phyloP scores from a whole-genome alignment of 2,329 filamentous ascomycete species.

The Elsinoe necatrix region DNA sequence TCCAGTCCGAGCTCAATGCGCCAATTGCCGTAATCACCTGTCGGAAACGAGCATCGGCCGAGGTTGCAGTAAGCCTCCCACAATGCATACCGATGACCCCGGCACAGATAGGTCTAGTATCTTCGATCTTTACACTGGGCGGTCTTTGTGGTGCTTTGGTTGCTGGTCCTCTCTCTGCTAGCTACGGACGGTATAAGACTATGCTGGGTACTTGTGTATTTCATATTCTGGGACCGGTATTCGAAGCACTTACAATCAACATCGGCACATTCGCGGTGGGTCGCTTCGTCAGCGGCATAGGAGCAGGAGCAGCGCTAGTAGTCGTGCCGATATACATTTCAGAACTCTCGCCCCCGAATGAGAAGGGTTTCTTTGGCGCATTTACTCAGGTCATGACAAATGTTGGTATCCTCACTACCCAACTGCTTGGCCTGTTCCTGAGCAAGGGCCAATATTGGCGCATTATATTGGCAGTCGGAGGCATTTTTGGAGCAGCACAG shows the following conservation, averaged over 20 bases:
- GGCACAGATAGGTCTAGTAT: slow-evolving; percentile 73
- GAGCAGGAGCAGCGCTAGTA: slow-evolving; percentile 81
- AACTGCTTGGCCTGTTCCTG: slow-evolving; percentile 78
- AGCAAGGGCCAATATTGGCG: slow-evolving; percentile 76
- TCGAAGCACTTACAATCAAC: slow-evolving; percentile 63
- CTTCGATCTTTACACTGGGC: slow-evolving; percentile 84
- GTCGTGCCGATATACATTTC: slow-evolving; percentile 92
- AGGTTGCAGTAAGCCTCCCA: slow-evolving; percentile 37
- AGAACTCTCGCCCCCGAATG: slow-evolving; percentile 67
- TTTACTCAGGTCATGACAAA: slow-evolving; percentile 95
- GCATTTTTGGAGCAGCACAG: slow-evolving; percentile 59
- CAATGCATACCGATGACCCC: slow-evolving; percentile 85
- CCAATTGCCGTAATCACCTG: slow-evolving; percentile 92
- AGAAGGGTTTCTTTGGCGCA: slow-evolving; percentile 57
- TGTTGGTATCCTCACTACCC: slow-evolving; percentile 69
- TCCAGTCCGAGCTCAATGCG: slow-evolving; percentile 83
- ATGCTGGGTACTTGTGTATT: slow-evolving; percentile 72
- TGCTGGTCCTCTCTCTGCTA: slow-evolving; percentile 70
- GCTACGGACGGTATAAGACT: slow-evolving; percentile 62
- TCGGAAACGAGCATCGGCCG: slow-evolving; percentile 45
- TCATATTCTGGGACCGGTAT: slow-evolving; percentile 64
- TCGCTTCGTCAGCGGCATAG: slow-evolving; percentile 70
- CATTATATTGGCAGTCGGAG: slow-evolving; percentile 67
- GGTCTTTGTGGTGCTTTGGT: slow-evolving; percentile 75
- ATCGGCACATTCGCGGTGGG: slow-evolving; percentile 64